Base-by-base conservation (phyloP, 371 early-diverging fungal species). In the Batrachochytrium dendrobatidis region DNA sequence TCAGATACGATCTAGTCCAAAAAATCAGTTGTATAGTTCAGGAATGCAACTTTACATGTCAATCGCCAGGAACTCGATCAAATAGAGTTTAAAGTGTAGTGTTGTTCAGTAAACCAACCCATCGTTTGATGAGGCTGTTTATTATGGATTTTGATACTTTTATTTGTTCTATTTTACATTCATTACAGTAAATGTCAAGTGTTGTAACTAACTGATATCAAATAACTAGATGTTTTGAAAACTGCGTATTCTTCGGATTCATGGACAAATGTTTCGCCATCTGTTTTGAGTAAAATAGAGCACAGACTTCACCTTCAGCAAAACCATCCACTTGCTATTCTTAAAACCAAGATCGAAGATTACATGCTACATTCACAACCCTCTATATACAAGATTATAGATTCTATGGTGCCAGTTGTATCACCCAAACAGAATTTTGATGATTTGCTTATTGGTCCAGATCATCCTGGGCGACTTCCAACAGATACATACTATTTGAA, bases 401-500 rank as follows among this genome's bases (percentile, higher is more conserved):
- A 80, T 59, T 66, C 68, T 39, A 43, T 80, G 52, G 60, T 63
- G 44, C 95, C 98, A 1, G 83, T 90, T 33, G 96, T 96, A 0
- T 81, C 90, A 0, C 79, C 88, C 0, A 60, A 77, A 31, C 80
- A 88, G 52, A 97, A 97, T 74, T 98, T 97, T 83, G 98, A 97
- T 66, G 86, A 86, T 24, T 82, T 98, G 12, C 80, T 87, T 46
- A 82, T 97, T 64, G 71, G 90, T 0, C 55, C 62, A 6, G 89
- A 92, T 67, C 98, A 98, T 70, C 86, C 89, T 0, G 86, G 90
- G 12, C 83, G 96, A 34, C 71, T 76, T 3, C 79, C 72, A 32
- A 84, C 88, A 1, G 98, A 98, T 64, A 93, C 91, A 44, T 98
- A 97, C 71, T 98, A 95, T 71, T 60, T 98, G 32, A 93, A 96